Percentiles rank a stretch among this genome's conserved stretches.
These are phyloP conservation scores for Calocera cornea DNA, from an alignment of 768 basidiomycete genomes.

Conservation along the genomic window DNA sequence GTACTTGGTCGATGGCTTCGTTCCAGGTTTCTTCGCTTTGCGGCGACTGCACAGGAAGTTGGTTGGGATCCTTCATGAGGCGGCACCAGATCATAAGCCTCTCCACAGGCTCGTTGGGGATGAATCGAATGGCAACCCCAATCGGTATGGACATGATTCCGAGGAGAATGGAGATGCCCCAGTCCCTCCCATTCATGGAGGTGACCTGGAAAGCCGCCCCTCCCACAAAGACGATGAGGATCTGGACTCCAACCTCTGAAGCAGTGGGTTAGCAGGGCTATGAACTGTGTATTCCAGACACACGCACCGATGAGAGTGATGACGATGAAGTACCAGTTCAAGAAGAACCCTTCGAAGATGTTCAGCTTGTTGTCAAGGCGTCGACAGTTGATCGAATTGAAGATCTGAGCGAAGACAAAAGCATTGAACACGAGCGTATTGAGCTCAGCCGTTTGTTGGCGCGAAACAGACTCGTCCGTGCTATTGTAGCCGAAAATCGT, in stretches of 20 bases:
- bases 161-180: conserved; percentile 84
- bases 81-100: conserved; percentile 39
- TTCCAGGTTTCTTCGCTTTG: conserved; percentile 47
- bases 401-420: conserved; percentile 97
- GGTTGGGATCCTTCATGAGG: conserved; percentile 49
- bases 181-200: conserved; percentile 63
- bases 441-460: conserved; percentile 36
- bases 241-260: conserved; percentile 72
- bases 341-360: conserved; percentile 67
- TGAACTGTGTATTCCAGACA: not conserved
- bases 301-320: conserved; percentile 73
- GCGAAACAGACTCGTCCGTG: conserved; percentile 20
- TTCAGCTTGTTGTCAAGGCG: conserved; percentile 76
- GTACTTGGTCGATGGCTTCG: conserved; percentile 64
- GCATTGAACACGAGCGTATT: conserved; percentile 90
- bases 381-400: conserved; percentile 86
- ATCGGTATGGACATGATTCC: conserved; percentile 80
- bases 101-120: conserved; percentile 74
- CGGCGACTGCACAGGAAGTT: conserved; percentile 48
- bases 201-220: conserved; percentile 85
- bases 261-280: not conserved
- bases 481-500: conserved; percentile 49
- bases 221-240: conserved; percentile 82
- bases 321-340: conserved; percentile 70
- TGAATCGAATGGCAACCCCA: conserved; percentile 61